Conservation (phyloP, 148 eudicot genomes). For the Diospyros kaki region DNA sequence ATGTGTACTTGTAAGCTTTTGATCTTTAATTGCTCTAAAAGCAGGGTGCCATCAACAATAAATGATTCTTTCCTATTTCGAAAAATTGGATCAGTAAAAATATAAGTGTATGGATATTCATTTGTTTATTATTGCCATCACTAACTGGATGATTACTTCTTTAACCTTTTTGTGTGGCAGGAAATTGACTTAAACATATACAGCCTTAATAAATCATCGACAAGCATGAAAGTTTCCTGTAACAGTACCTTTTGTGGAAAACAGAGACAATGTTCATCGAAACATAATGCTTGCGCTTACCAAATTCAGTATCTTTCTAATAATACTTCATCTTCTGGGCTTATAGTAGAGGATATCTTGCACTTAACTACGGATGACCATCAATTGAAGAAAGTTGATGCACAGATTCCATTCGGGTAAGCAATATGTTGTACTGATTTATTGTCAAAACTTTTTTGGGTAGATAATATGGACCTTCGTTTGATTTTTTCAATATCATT, state of each 20-base stretch:
- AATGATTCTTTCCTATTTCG: background rate
- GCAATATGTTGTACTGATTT: conserved; percentile 12
- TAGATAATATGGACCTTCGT: background rate
- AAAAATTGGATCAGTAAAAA: background rate
- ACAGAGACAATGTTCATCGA: conserved; percentile 34
- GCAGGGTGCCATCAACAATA: background rate
- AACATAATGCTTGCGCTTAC: conserved; percentile 50
- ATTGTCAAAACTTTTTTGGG: background rate
- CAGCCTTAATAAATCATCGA: conserved; percentile 63
- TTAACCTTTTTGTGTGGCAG: conserved; percentile 22
- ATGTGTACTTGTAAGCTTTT: background rate
- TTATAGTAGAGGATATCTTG: conserved; percentile 67
- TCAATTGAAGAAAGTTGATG: conserved; percentile 38
- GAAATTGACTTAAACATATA: conserved; percentile 49
- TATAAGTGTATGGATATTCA: background rate
- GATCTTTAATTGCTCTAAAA: background rate
- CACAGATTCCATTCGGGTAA: conserved; percentile 68
- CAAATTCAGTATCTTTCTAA: conserved; percentile 46
- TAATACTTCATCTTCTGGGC: conserved; percentile 69
- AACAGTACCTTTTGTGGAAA: conserved; percentile 41
- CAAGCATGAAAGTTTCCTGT: conserved; percentile 57
- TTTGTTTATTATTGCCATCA: background rate
- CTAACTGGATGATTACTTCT: background rate
- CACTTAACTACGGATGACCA: conserved; percentile 51
- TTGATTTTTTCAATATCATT: background rate